Base-by-base conservation (phyloP, 2,329 filamentous ascomycete genomes). In the Thielaviopsis ethacetica region DNA sequence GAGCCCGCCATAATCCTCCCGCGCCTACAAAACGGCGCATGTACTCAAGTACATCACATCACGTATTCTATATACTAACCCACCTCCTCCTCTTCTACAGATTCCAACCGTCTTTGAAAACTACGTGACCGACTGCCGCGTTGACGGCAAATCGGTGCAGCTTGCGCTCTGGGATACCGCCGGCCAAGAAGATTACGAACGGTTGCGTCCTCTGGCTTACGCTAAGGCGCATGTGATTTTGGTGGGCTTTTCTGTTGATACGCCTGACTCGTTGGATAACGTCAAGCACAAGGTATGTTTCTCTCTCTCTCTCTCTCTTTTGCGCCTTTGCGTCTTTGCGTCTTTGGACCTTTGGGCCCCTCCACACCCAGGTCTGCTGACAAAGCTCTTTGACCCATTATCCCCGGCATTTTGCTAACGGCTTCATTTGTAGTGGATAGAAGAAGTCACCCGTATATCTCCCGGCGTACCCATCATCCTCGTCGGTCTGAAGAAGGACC, bases 121-220 rank as follows among this genome's bases (percentile, higher is more conserved):
- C 75, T 98, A 98, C 68, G 93, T 98, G 64, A 98, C 93, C 66
- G 93, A 98, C 74, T 98, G 93, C 73, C 82, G 91, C 74, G 93
- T 98, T 62, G 93, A 98, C 70, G 93, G 93, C 68, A 95, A 95
- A 71, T 95, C 89, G n/a, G 93, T 98, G 47, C 93, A 98, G 75
- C 79, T 98, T 63, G 93, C 93, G 56, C 76, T 98, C 66, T 98
- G 93, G 93, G 93, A 98, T 83, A 98, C 93, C n/a, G 93, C 93
- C 56, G 93, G 93, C 62, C 93, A 98, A 72, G 93, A 98, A 79
- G 93, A 98, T 70, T 98, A 98, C 71, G 93, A 98, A 72, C 81
- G 93, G 69, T 76, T 98, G 73, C 86, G 93, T 63, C 93, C 93
- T 57, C 78, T 98, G 56, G 93, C 93, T 63, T 98, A 98, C 71